Evolutionary conservation across 2,329 filamentous ascomycete species (phyloP), one percentile per base, ranked within the genome.

Genomic region (Myotisia sp.): DNA sequence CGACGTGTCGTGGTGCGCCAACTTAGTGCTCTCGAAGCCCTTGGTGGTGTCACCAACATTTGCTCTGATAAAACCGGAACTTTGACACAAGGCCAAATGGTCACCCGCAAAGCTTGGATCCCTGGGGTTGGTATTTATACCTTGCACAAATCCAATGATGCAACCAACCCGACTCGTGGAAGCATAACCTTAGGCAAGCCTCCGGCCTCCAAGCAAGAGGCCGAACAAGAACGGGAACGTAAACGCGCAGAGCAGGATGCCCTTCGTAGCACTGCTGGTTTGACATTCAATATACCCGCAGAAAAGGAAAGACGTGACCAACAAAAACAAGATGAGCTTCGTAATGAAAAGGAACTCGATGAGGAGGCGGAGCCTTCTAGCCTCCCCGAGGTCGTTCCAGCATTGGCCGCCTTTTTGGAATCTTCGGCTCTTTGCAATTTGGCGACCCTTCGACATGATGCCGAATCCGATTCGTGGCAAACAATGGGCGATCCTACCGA

Each of bases 401-500:
- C 60, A 16, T 51, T 75, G 3, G 55, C 65, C 38, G 59, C 56
- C 4, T 70, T 71, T 42, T 58, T 75, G 6, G 58, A 63, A 24
- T 63, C 68, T 6, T 62, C 69, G 16, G 65, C 71, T 13, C 56
- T 76, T 4, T 69, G 67, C 43, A 71, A 71, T 41, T 53, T 72
- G 13, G 66, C 68, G 2, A 54, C 54, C 6, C 59, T 71, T 5
- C 63, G 66, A 29, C 54, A 63, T 38, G 59, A 61, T 26, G 47
- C 54, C 3, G 48, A 60, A 16, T 48, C 54, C 4, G 44, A 46
- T 4, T 52, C 55, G 27, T 76, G 72, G 72, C 63, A 67, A 33
- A 64, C 70, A 17, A 65, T 69, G 29, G 73, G 71, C n/a, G 71
- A 76, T 41, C 70, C 71, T 2, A 79, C 75, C 3, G 75, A 79